Evolutionary conservation across 83 land plant genomes (phyloP), one percentile per base, ranked within the genome.

Genomic region (Picea abies): DNA sequence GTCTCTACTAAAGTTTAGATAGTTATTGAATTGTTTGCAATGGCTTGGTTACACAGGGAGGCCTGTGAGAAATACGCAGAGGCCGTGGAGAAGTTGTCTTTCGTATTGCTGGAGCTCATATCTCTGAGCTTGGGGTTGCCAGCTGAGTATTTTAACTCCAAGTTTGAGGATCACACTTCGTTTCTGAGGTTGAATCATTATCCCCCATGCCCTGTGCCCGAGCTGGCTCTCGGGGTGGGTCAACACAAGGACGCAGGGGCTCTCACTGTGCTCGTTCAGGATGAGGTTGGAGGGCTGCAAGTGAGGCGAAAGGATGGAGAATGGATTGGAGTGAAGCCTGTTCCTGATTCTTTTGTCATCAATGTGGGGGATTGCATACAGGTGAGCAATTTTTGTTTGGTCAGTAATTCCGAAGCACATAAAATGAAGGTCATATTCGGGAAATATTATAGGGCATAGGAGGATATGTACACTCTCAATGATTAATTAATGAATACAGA

Each of bases 181-280:
- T 37, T 37, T 37, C 4, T 37, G 39, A 37, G 39, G 39, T 37
- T 4, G 4, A 37, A 37, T 37, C 85, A 69, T 83, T 92, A 92
- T 80, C 93, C 94, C 10, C 64, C 84, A 5, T 92, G 94, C 29
- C 94, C 94, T 11, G 81, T 85, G 80, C 94, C 94, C 17, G 80
- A 87, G 10, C 80, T 85, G 49, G 88, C 88, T 32, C 68, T 88
- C 62, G 92, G 92, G 58, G 77, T 83, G 66, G 69, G 83, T 37
- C 64, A 78, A 14, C 94, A 92, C 84, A 86, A 92, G 22, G 39
- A 37, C 39, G 4, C 4, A 4, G 4, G 39, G 39, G 39, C 4
- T 37, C 39, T 37, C 39, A 37, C 91, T 1, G 85, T 90, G 58
- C 69, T 92, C 83, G 35, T 85, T 37, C 92, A 88, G 73, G 91